phyloP scores from a whole-genome alignment of 306 rosid species.

The Malus sylvestris region DNA sequence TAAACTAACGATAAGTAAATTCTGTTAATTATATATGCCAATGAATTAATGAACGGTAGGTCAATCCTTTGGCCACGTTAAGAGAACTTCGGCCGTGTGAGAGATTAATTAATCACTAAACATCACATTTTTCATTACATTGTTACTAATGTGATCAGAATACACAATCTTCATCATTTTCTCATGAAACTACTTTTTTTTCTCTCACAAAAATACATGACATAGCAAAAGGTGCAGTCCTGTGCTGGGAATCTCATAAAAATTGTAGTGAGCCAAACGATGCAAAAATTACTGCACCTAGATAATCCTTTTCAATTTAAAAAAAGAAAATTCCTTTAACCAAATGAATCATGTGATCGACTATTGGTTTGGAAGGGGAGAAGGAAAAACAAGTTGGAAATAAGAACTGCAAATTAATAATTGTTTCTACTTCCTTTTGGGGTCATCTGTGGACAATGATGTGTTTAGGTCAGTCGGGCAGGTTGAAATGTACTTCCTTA shows the following conservation, averaged over 20 bases:
- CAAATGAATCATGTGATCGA: neutral
- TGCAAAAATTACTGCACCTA: neutral
- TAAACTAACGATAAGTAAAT: neutral
- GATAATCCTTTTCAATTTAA: neutral
- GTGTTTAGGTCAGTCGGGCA: neutral
- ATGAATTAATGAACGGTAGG: too few relatives aligned
- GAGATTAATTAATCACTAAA: too few relatives aligned
- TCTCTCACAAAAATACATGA: too few relatives aligned
- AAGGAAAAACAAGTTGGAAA: neutral
- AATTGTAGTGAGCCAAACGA: too few relatives aligned
- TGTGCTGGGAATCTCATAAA: neutral
- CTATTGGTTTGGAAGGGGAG: neutral
- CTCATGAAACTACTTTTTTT: too few relatives aligned
- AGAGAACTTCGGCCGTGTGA: too few relatives aligned
- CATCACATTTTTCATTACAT: too few relatives aligned
- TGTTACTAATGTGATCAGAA: too few relatives aligned
- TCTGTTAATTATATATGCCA: too few relatives aligned
- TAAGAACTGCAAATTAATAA: neutral
- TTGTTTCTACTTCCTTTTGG: neutral
- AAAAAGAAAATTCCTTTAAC: neutral
- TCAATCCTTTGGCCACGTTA: too few relatives aligned
- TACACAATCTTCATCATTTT: too few relatives aligned
- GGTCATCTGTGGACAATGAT: neutral
- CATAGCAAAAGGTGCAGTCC: neutral
- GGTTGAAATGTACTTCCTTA: neutral